Percentiles rank a stretch among this genome's conserved stretches.
phyloP scores from a whole-genome alignment of 345 rosid species.

The Brassica juncea region DNA sequence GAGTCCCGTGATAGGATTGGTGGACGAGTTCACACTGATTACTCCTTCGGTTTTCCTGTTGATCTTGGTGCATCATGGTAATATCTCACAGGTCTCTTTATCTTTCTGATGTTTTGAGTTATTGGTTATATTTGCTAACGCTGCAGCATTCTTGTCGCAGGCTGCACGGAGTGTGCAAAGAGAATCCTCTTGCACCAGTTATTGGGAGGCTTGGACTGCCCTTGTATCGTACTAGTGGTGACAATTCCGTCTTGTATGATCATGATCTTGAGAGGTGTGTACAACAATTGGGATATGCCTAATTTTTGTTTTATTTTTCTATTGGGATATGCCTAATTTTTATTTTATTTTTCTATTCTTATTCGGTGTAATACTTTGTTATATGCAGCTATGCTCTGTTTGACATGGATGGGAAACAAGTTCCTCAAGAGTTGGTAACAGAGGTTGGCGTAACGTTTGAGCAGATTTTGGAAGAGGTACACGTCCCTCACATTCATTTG shows the following conservation, averaged over 20 bases:
- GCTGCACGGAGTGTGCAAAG: constrained; percentile 94
- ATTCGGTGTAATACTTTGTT: not conserved
- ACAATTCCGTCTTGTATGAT: constrained; percentile 90
- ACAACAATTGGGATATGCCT: not conserved
- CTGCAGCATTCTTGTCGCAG: constrained; percentile 39
- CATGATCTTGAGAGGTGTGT: constrained; percentile 73
- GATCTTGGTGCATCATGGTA: constrained; percentile 99
- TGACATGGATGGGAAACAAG: constrained; percentile 83
- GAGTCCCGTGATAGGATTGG: constrained; percentile 91
- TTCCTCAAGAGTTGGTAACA: constrained; percentile 78
- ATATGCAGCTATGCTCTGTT: constrained; percentile 59
- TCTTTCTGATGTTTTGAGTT: not conserved
- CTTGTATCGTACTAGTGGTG: constrained; percentile 91
- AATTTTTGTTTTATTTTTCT: no score
- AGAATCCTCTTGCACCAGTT: constrained; percentile 89
- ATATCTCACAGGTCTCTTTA: constrained; percentile 7
- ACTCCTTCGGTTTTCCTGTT: constrained; percentile 87
- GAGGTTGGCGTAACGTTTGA: constrained; percentile 77
- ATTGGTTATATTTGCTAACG: constrained; percentile 2
- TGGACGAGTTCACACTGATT: constrained; percentile 81
- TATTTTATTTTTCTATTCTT: not conserved
- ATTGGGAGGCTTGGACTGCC: constrained; percentile 88
- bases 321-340: not conserved
- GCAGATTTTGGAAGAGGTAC: constrained; percentile 71
- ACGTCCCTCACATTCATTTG: not conserved